Conservation (phyloP, 108 stramenopile genomes). For the Nitzschia sp. region DNA sequence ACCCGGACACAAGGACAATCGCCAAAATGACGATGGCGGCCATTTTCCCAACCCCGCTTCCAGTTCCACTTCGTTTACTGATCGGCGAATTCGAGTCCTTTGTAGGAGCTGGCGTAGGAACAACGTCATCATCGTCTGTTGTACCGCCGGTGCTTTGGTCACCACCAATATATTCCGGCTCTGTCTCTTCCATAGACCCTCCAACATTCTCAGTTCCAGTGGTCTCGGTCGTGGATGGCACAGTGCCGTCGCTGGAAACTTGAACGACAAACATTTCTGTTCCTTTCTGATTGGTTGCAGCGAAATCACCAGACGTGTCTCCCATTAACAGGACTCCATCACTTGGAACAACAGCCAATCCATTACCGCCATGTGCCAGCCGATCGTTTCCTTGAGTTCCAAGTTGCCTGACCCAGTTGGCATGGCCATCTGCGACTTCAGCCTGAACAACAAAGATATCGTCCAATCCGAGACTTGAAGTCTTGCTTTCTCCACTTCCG, state of each 20-base stretch:
- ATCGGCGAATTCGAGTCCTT: not conserved
- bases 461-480: constrained; percentile 21
- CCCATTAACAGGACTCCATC: constrained; percentile 44
- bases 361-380: constrained; percentile 40
- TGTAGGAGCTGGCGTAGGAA: not conserved
- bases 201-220: constrained; percentile 21
- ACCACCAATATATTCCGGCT: constrained; percentile 3
- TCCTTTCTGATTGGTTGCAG: constrained; percentile 20
- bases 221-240: constrained; percentile 19
- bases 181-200: constrained; percentile 1
- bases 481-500: not conserved
- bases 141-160: not conserved
- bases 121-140: not conserved
- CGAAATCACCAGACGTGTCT: constrained; percentile 40
- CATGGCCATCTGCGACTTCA: constrained; percentile 27
- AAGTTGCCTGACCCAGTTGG: constrained; percentile 38
- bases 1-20: constrained; percentile 9
- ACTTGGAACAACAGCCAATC: constrained; percentile 25
- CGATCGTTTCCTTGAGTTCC: constrained; percentile 44
- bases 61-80: not conserved
- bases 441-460: constrained; percentile 41
- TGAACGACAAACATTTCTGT: constrained; percentile 28
- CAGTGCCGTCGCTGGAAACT: constrained; percentile 12
- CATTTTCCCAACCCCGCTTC: constrained; percentile 9
- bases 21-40: constrained; percentile 16